A percentile compares a stretch with the other conserved stretches of the same genome.
phyloP scores from a whole-genome alignment of 164 flowering plant species.

The Vitis cinerea region DNA sequence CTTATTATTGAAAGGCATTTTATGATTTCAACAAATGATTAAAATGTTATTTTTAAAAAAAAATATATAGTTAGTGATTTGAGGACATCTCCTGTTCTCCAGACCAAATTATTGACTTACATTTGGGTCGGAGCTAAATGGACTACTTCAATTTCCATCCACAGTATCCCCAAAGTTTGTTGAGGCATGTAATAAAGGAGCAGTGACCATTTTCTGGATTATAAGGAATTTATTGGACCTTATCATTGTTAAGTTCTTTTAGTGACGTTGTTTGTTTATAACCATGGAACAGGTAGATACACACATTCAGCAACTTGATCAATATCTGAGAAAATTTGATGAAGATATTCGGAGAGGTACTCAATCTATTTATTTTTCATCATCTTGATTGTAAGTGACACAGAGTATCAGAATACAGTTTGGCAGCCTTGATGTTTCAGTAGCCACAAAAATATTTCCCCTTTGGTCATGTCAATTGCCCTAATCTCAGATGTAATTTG shows the following conservation, averaged over 20 bases:
- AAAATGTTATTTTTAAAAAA: no score
- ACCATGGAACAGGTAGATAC: constrained; percentile 68
- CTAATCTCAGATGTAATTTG: constrained; percentile 7
- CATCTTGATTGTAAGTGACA: background rate
- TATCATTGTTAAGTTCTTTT: background rate
- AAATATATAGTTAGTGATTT: no score
- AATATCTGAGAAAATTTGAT: constrained; percentile 64
- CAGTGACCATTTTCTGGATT: no score
- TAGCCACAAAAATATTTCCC: background rate
- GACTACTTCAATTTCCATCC: no score
- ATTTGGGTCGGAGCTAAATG: no score
- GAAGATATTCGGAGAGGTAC: constrained; percentile 88
- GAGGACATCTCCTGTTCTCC: no score
- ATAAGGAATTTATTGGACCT: no score
- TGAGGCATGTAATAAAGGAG: no score
- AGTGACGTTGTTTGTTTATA: background rate
- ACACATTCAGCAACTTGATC: constrained; percentile 92
- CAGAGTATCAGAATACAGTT: background rate
- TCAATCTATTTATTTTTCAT: background rate
- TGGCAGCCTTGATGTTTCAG: background rate
- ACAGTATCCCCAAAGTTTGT: no score
- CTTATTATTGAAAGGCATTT: no score
- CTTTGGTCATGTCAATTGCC: background rate
- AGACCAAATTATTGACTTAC: no score
- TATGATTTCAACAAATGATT: no score